Evolutionary conservation across 805 yeast genomes (phyloP), one percentile per base, ranked within the genome.

Genomic region (Ogataea naganishii): DNA sequence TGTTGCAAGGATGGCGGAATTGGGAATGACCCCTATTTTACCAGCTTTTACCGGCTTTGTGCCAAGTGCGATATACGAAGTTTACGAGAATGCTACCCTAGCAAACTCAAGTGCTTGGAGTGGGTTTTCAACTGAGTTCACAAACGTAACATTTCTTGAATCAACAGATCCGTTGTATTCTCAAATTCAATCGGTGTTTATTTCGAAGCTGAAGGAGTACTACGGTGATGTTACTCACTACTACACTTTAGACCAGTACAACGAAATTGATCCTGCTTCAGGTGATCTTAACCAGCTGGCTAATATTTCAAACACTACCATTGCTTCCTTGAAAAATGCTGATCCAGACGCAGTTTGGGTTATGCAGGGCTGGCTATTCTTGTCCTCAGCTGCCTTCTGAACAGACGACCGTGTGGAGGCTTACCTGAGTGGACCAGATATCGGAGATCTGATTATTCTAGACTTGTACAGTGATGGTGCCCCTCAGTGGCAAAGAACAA

Each of bases 281-380:
- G 33, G 33, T 5, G 33, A 32, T 9, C 4, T 23, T 5, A 20
- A 18, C 11, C 23, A 28, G 13, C 24, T 32, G 20, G 14, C 21
- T 4, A 6, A n/a, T 7, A 30, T 32, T 18, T 32, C 35, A n/a
- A 8, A 23, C n/a, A 25, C 29, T 11, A 32, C 35, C 6, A 28
- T 32, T 23, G 17, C 15, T 12, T 13, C 35, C 3, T 16, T 32
- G 16, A 32, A 16, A 13, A 9, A 7, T 7, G 29, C 27, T 13
- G 35, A 32, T 25, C n/a, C 20, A 18, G 35, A 32, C 10, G 35
- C 35, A 9, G 33, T 32, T 15, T 32, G 35, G 35, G 33, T 32
- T 13, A 14, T 32, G 34, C 35, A 32, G 24, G 35, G 34, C 6
- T 32, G 35, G 35, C 16, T 32, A 19, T 32, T 32, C 33, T 32